Conservation (phyloP, 257 asterid genomes). For the Solanum etuberosum region DNA sequence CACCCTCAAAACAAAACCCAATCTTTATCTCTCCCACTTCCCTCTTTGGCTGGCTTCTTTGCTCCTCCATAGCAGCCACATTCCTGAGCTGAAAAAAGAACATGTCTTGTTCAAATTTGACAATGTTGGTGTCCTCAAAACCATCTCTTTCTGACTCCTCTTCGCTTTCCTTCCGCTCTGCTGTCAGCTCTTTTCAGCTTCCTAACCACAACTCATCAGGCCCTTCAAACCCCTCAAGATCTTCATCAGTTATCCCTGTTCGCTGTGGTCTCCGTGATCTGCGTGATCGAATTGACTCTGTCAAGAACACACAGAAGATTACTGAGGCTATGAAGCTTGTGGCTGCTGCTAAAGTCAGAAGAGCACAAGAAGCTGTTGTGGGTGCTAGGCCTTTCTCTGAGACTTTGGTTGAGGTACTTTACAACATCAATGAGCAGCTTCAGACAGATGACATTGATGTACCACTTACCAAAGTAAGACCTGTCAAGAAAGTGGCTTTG, state of each 20-base stretch:
- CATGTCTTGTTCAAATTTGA: constrained; percentile 77
- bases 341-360: constrained; percentile 87
- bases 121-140: constrained; percentile 71
- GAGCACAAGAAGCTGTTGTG: constrained; percentile 94
- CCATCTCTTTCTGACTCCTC: constrained; percentile 58
- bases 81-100: constrained; percentile 6
- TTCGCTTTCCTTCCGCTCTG: constrained; percentile 53
- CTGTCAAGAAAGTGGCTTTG: constrained; percentile 82
- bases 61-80: constrained; percentile 25
- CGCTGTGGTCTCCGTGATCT: constrained; percentile 73
- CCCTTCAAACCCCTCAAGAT: constrained; percentile 25
- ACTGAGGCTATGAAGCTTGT: constrained; percentile 98
- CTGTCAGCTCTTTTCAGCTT: constrained; percentile 49
- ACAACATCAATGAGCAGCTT: constrained; percentile 92
- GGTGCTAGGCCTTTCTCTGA: constrained; percentile 87
- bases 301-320: constrained; percentile 84
- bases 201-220: constrained; percentile 22
- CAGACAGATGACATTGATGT: constrained; percentile 65
- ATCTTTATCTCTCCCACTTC: constrained; percentile 5
- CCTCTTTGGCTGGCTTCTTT: neutral
- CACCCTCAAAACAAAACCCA: constrained; percentile 4
- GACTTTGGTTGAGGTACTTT: constrained; percentile 77
- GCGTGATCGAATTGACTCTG: constrained; percentile 70
- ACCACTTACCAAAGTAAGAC: constrained; percentile 62
- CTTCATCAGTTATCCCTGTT: constrained; percentile 44